Base-by-base conservation (phyloP, 2,329 filamentous ascomycete species). In the Didymella keratinophila region DNA sequence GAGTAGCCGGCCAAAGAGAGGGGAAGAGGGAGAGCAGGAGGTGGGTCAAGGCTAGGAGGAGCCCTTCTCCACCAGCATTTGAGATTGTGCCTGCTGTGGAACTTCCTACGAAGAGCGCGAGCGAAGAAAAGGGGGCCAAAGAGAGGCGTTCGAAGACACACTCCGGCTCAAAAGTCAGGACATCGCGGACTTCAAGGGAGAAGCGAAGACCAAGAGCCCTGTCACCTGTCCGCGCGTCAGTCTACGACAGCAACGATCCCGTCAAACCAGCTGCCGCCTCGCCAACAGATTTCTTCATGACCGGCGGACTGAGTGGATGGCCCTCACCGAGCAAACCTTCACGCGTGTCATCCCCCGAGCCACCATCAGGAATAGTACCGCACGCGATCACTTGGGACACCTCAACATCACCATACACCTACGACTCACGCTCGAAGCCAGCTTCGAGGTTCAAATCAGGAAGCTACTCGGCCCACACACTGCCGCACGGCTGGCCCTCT, bases 221-320 rank as follows among this genome's bases (percentile, higher is more conserved):
- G 16, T 34, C 53, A 7, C 39, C 63, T 2, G 63, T 67, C 2
- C 37, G 16, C 0, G 66, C 69, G 39, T 61, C 56, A 1, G 53
- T 60, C 5, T 61, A 62, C n/a, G 60, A 23, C 18, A 16, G 21
- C 16, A 3, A 27, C 28, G 28, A 46, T 6, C 12, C 21, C 10
- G 25, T 27, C 28, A 45, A 21, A 5, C 34, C 12, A n/a, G 21
- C 44, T 20, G 20, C 9, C 39, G 52, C 25, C 18, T 56, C 68
- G 8, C 65, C 66, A 7, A 70, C 66, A 1, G 46, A 42, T 1
- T 71, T 70, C 50, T 62, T 70, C 58, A 67, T 70, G 62, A 70
- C 63, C 0, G 67, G 69, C 9, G 65, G 59, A 16, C 49, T 52
- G 30, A 61, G 49, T 18, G 62, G 60, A 2, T 65, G 63, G 64